These are phyloP conservation scores for Suillus alpinus DNA, from an alignment of 768 basidiomycete genomes.

Conservation along the genomic window DNA sequence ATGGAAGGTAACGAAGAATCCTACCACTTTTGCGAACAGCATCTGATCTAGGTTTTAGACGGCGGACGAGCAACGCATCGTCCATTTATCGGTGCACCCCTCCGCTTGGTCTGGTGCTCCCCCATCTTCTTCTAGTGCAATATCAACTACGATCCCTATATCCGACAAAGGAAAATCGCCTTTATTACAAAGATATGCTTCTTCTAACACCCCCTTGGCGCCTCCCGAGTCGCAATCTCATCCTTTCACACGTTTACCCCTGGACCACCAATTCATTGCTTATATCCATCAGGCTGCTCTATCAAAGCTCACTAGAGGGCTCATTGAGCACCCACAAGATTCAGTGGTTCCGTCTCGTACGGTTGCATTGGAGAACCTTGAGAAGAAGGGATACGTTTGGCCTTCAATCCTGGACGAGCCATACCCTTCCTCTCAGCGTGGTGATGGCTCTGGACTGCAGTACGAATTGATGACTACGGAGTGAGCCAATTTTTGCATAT, in stretches of 20 bases:
- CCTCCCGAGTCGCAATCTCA: constrained; percentile 6
- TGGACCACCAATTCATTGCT: constrained; percentile 17
- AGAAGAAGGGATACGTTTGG: constrained; percentile 39
- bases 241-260: constrained; percentile 5
- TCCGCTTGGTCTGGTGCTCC: constrained; percentile 67
- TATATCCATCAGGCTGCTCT: constrained; percentile 26
- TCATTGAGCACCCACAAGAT: not conserved
- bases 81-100: constrained; percentile 80
- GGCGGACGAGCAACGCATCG: constrained; percentile 52
- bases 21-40: not conserved
- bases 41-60: constrained; percentile 35
- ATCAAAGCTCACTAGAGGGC: constrained; percentile 12
- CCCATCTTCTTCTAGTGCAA: constrained; percentile 32
- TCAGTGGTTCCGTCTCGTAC: not conserved
- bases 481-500: constrained; percentile 22
- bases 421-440: constrained; percentile 21
- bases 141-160: constrained; percentile 10
- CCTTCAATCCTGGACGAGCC: constrained; percentile 40
- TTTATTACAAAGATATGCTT: not conserved
- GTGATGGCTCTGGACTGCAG: constrained; percentile 25
- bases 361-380: constrained; percentile 27
- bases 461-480: constrained; percentile 30
- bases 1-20: constrained; percentile 56
- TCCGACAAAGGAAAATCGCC: constrained; percentile 4
- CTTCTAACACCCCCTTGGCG: constrained; percentile 2